Evolutionary conservation across 139 green algal genomes (phyloP).

Genomic region (Pleodorina starrii): DNA sequence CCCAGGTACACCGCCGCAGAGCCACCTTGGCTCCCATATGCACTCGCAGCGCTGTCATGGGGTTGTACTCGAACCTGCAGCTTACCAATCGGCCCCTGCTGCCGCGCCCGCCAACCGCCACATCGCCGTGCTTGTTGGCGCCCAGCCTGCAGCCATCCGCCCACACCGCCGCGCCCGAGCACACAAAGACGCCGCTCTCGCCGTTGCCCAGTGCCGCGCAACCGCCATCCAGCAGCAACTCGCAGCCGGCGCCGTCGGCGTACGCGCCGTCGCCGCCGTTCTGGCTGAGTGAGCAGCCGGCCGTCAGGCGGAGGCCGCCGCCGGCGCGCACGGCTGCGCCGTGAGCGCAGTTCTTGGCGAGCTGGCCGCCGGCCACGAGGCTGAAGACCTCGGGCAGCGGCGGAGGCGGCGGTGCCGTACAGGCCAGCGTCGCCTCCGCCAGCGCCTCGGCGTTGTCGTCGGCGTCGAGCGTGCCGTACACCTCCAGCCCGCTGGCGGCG

Average conservation of each 20-base stretch:
- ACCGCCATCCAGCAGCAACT: neutral
- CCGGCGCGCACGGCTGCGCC: neutral
- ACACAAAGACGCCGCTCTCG: constrained; percentile 24
- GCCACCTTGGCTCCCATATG: constrained; percentile 43
- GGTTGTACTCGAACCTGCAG: constrained; percentile 43
- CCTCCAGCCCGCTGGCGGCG: neutral
- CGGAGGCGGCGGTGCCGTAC: neutral
- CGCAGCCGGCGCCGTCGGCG: constrained; percentile 19
- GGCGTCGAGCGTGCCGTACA: neutral
- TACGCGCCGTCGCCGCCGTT: constrained; percentile 32
- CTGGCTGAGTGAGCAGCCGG: constrained; percentile 26
- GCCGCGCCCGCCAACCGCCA: constrained; percentile 31
- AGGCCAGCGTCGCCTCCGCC: constrained; percentile 1
- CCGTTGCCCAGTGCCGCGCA: neutral
- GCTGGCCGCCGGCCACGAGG: constrained; percentile 4
- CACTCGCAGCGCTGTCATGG: constrained; percentile 28
- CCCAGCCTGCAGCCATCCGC: constrained; percentile 28
- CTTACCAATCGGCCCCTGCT: neutral
- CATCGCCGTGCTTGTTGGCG: constrained; percentile 38
- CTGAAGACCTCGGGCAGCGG: neutral
- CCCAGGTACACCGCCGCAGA: neutral
- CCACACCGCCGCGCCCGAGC: neutral
- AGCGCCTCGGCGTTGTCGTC: neutral
- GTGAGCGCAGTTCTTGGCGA: constrained; percentile 27
- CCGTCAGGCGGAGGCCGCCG: neutral